Conservation (phyloP, 306 rosid species). For the Oemleria cerasiformis region DNA sequence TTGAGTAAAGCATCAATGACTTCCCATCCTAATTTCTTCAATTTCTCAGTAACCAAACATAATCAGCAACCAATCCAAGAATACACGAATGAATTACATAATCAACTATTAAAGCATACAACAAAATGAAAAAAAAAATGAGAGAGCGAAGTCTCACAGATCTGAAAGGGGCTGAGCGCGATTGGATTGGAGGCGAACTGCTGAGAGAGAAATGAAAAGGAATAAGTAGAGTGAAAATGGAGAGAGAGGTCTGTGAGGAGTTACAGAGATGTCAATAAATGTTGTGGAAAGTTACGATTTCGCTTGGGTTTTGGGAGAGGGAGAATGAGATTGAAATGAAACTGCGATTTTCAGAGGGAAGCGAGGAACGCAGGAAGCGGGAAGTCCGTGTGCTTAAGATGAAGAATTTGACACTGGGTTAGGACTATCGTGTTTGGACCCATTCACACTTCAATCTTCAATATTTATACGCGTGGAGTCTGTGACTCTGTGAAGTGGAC, state of each 20-base stretch:
- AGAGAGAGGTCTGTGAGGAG: slow-evolving; percentile 4
- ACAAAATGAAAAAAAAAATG: background rate
- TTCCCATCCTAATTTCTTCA: background rate
- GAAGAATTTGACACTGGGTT: background rate
- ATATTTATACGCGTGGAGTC: background rate
- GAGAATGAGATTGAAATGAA: slow-evolving; percentile 18
- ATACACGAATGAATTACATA: background rate
- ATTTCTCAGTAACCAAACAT: slow-evolving; percentile 7
- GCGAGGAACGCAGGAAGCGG: slow-evolving; percentile 35
- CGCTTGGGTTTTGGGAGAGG: background rate
- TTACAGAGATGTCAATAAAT: background rate
- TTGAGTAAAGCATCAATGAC: background rate
- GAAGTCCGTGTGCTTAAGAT: slow-evolving; percentile 50
- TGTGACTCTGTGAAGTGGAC: background rate
- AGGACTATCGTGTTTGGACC: slow-evolving; percentile 5
- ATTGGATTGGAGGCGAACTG: background rate
- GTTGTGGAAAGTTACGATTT: background rate
- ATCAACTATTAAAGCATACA: background rate
- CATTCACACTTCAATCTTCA: background rate
- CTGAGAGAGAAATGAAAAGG: background rate
- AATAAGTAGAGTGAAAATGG: background rate
- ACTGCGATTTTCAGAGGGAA: slow-evolving; percentile 24
- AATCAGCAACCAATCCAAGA: background rate
- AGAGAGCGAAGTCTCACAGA: slow-evolving; percentile 29
- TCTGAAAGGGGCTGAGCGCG: slow-evolving; percentile 17